These are phyloP conservation scores for Euphorbia corollata DNA, from an alignment of 441 rosid species.

Conservation along the genomic window DNA sequence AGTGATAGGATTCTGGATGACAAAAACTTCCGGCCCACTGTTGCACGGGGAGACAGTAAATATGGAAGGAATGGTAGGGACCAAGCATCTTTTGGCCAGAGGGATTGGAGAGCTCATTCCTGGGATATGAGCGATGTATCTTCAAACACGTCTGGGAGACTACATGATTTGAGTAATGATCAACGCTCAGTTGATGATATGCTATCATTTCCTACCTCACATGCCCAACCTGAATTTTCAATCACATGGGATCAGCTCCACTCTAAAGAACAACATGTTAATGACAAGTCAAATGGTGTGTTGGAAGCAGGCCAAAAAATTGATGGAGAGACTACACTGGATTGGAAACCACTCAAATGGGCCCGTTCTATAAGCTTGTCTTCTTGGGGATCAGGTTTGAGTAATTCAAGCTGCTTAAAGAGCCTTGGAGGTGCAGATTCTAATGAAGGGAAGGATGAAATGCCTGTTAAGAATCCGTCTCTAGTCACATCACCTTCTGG, in stretches of 20 bases:
- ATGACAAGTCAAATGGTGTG: conserved; percentile 36
- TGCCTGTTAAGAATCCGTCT: conserved; percentile 39
- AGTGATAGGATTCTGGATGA: conserved; percentile 57
- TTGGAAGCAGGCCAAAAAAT: conserved; percentile 39
- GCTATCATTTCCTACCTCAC: conserved; percentile 28
- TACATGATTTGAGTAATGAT: conserved; percentile 44
- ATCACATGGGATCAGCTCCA: conserved; percentile 47
- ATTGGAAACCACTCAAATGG: conserved; percentile 81
- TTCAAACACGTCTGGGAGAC: conserved; percentile 35
- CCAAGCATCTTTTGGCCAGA: conserved; percentile 54
- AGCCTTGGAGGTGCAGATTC: conserved; percentile 74
- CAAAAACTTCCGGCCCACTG: conserved; percentile 45
- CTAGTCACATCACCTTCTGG: conserved; percentile 56
- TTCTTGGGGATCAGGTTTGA: conserved; percentile 84
- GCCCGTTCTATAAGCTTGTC: conserved; percentile 74
- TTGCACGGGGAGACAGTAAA: conserved; percentile 64
- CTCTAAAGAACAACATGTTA: conserved; percentile 47
- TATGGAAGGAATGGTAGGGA: conserved; percentile 57
- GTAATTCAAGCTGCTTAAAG: conserved; percentile 89
- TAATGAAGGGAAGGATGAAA: conserved; percentile 49
- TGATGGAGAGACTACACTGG: conserved; percentile 53
- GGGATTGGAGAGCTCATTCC: conserved; percentile 65
- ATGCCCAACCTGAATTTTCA: conserved; percentile 39
- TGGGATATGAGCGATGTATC: conserved; percentile 70
- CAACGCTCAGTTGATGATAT: conserved; percentile 60